A percentile compares a stretch with the other conserved stretches of the same genome.
These are phyloP conservation scores for Daldinia grandis DNA, from an alignment of 495 filamentous ascomycete species.

Conservation along the genomic window DNA sequence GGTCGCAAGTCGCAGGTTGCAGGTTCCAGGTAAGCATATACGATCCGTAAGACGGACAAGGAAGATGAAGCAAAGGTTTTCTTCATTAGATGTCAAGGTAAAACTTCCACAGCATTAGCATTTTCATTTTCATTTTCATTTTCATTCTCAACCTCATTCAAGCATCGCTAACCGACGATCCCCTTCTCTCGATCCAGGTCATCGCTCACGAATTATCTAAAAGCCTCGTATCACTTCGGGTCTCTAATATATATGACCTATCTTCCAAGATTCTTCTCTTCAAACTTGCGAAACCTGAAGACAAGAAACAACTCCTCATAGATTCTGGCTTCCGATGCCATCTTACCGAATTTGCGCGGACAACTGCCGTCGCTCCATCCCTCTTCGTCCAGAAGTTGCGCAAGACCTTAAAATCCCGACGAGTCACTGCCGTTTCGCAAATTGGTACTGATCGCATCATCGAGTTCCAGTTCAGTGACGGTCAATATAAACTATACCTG, in stretches of 20 bases:
- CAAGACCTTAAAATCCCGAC: conserved; percentile 85
- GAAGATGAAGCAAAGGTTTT: conserved; percentile 97
- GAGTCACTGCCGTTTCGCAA: conserved; percentile 82
- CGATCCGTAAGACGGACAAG: neutral
- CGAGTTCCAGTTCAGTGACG: conserved; percentile 91
- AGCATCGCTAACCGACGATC: conserved; percentile 19
- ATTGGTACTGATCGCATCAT: conserved; percentile 94
- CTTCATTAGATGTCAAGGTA: conserved; percentile 89
- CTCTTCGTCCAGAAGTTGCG: conserved; percentile 83
- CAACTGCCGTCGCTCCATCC: conserved; percentile 82
- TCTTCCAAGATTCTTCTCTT: conserved; percentile 94
- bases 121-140: neutral
- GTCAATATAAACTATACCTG: conserved; percentile 83
- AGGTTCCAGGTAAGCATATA: neutral
- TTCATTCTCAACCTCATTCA: neutral
- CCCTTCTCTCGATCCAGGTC: conserved; percentile 71
- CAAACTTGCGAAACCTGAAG: conserved; percentile 86
- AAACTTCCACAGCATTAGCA: conserved; percentile 22
- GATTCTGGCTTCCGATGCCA: conserved; percentile 97
- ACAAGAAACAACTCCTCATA: conserved; percentile 85
- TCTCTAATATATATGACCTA: conserved; percentile 95
- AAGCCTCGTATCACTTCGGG: conserved; percentile 75
- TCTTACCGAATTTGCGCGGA: conserved; percentile 85
- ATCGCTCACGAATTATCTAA: conserved; percentile 90
- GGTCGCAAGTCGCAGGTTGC: neutral